These are phyloP conservation scores for Alternaria rosae DNA, from an alignment of 2,329 filamentous ascomycete genomes.

Conservation along the genomic window DNA sequence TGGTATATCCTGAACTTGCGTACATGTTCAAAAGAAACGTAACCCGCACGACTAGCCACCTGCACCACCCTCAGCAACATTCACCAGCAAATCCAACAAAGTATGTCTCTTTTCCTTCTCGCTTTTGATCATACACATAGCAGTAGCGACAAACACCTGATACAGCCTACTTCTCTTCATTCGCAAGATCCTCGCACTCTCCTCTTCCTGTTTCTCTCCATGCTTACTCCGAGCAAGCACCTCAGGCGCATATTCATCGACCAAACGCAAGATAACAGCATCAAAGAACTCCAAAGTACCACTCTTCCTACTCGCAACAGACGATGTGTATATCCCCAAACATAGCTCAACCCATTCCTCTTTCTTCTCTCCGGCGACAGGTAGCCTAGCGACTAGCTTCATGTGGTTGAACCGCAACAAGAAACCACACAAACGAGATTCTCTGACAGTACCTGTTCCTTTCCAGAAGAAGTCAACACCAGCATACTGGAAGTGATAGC, in stretches of 20 bases:
- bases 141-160: slow-evolving; percentile 42
- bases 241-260: background rate
- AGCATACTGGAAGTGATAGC: slow-evolving; percentile 37
- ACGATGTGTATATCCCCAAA: slow-evolving; percentile 39
- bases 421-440: slow-evolving; percentile 29
- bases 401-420: slow-evolving; percentile 39
- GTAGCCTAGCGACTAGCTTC: slow-evolving; percentile 36
- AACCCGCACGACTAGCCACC: background rate
- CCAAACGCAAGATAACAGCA: slow-evolving; percentile 24
- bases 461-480: slow-evolving; percentile 47
- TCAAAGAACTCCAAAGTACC: slow-evolving; percentile 42
- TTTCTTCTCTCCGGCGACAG: background rate
- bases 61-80: slow-evolving; percentile 16
- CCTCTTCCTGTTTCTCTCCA: background rate
- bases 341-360: slow-evolving; percentile 24
- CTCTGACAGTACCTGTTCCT: slow-evolving; percentile 39
- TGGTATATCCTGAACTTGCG: rapidly evolving
- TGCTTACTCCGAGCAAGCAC: background rate
- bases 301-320: slow-evolving; percentile 34
- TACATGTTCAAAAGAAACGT: background rate
- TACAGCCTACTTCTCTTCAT: slow-evolving; percentile 37
- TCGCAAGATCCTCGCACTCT: background rate
- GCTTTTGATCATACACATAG: slow-evolving; percentile 42
- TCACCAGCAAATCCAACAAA: slow-evolving; percentile 18
- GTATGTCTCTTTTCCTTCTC: slow-evolving; percentile 46